These are phyloP conservation scores for Taiozyma onychis DNA, from an alignment of 1,139 yeast species.

Conservation along the genomic window DNA sequence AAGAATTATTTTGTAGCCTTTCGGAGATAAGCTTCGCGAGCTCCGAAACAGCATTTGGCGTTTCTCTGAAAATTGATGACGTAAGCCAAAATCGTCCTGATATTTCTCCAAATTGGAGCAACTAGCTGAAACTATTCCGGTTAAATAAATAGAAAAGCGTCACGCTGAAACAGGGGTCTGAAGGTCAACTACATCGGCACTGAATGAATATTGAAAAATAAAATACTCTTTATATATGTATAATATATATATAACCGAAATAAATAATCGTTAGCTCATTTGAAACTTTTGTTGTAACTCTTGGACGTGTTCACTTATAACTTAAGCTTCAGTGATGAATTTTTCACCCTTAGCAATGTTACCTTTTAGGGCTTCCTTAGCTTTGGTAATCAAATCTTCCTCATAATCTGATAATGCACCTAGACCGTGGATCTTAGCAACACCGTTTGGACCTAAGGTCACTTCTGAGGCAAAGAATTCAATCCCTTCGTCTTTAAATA, in stretches of 20 bases:
- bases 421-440: conserved; percentile 65
- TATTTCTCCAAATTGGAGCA: no score
- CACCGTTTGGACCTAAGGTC: conserved; percentile 85
- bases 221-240: neutral
- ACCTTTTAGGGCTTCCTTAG: conserved; percentile 78
- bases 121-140: neutral
- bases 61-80: neutral
- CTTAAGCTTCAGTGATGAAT: conserved; percentile 17
- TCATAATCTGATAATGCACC: conserved; percentile 55
- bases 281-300: neutral
- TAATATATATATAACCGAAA: neutral
- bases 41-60: no score
- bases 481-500: conserved; percentile 78
- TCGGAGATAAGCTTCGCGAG: no score
- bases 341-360: conserved; percentile 68
- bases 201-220: neutral
- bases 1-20: no score
- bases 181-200: neutral
- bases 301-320: neutral
- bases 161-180: no score
- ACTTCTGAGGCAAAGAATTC: conserved; percentile 94
- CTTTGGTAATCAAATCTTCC: conserved; percentile 69
- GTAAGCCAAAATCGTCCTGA: neutral
- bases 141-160: neutral
- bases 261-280: neutral